phyloP scores from a whole-genome alignment of 1,284 basidiomycete genomes.

The Cutaneotrichosporon arboriforme region DNA sequence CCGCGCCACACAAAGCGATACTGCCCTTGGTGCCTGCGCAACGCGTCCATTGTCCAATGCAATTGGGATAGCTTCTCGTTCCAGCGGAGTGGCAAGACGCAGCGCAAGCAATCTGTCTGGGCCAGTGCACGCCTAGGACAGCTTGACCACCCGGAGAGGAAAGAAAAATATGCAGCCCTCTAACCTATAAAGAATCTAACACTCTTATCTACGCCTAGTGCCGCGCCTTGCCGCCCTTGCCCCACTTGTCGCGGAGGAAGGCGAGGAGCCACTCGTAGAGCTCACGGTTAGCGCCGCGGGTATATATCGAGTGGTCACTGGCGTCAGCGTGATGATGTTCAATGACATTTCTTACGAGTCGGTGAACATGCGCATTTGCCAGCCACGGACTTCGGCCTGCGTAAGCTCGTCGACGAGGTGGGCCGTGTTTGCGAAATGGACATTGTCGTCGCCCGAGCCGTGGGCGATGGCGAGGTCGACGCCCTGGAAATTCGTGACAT shows the following conservation, averaged over 20 bases:
- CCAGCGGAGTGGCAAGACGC: no score
- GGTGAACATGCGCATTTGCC: conserved; percentile 91
- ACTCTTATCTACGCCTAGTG: conserved; percentile 6
- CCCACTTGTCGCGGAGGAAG: conserved; percentile 87
- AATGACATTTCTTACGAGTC: conserved; percentile 96
- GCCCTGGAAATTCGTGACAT: conserved; percentile 74
- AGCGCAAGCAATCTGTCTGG: no score
- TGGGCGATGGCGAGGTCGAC: conserved; percentile 77
- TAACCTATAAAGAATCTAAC: no score
- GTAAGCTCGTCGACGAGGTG: conserved; percentile 90
- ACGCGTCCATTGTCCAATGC: no score
- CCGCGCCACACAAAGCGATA: no score
- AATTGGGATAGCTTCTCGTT: no score
- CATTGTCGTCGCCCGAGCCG: conserved; percentile 88
- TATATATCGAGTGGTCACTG: conserved; percentile 69
- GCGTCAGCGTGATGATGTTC: no score
- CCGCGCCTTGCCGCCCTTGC: conserved; percentile 60
- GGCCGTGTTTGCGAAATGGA: conserved; percentile 86
- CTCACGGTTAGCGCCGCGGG: conserved; percentile 72
- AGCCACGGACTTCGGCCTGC: conserved; percentile 64
- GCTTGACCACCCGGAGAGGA: no score
- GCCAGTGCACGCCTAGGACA: no score
- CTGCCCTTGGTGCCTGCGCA: no score
- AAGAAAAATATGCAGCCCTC: no score
- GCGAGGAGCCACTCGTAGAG: conserved; percentile 78